These are phyloP conservation scores for Erythrophleum fordii DNA, from an alignment of 306 rosid species.

Conservation along the genomic window DNA sequence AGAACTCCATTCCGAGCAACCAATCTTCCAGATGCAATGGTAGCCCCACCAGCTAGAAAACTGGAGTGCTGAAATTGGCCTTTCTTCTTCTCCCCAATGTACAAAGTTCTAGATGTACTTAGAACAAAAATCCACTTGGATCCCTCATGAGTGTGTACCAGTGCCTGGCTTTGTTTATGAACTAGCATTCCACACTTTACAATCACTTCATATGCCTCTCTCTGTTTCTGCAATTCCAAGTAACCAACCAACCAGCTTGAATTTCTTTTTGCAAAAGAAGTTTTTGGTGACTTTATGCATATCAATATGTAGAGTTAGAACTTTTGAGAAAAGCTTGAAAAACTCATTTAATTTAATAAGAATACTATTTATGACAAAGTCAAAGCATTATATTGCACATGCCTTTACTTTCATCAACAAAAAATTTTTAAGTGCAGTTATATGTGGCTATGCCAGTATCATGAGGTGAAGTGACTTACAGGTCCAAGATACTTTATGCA, in stretches of 20 bases:
- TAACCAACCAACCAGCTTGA: constrained; percentile 18
- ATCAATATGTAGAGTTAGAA: neutral
- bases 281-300: constrained; percentile 23
- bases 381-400: neutral
- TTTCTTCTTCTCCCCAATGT: constrained; percentile 70
- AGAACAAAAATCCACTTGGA: constrained; percentile 92
- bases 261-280: neutral
- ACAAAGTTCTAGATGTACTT: constrained; percentile 60
- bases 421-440: neutral
- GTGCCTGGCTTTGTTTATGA: constrained; percentile 53
- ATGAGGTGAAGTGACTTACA: constrained; percentile 48
- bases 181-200: constrained; percentile 64
- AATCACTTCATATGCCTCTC: constrained; percentile 77
- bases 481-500: constrained; percentile 85
- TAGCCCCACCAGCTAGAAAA: constrained; percentile 85
- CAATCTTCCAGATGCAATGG: constrained; percentile 81
- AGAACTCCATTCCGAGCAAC: constrained; percentile 68
- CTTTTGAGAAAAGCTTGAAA: constrained; percentile 9
- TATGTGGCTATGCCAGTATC: neutral
- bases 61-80: constrained; percentile 90
- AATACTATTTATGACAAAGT: neutral
- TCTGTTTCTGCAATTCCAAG: constrained; percentile 61
- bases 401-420: neutral
- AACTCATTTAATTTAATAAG: neutral
- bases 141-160: constrained; percentile 59